Base-by-base conservation (phyloP, 1,139 yeast species). In the Debaryomyces sp. region DNA sequence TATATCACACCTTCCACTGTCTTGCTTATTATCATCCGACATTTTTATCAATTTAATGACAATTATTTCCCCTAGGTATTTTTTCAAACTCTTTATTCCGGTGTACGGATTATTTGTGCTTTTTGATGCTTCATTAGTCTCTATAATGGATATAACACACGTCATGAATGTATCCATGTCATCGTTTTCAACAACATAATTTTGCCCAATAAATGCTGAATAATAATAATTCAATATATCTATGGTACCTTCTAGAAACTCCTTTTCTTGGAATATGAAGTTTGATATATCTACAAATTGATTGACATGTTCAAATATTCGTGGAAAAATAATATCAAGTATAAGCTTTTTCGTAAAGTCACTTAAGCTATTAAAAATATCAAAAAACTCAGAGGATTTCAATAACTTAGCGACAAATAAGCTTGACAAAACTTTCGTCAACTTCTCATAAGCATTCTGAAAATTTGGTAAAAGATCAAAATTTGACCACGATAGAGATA, bases 281-380 rank as follows among this genome's bases (percentile, higher is more conserved):
- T 68, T 67, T 3, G 76, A 61, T 1, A 66, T 68, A 12, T 56
- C 55, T 4, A 75, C 57, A 48, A 74, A 71, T 44, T 70, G 70
- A 47, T 67, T 71, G 2, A 73, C 57, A 50, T 74, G 80, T 13
- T 61, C 61, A 50, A 75, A 71, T 1, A 75, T 59, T 17, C 55
- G 56, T 5, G 80, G 79, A 50, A 74, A 74, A 2, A 76, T 59
- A 2, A 63, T 53, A 38, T 73, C 75, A 23, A 72, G 59, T 8
- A 72, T 61, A 34, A 75, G 50, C 29, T 66, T 67, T 45, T 58
- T 61, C 17, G 69, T 64, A 49, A 65, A 60, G 21, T 66, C 70
- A 52, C 60, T 63, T 17, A 63, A 50, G 10, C 47, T 51, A 18
- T 57, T 55, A 46, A 61, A 58, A 7, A 64, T 57, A 1, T 55